Conservation (phyloP, 2,329 filamentous ascomycete species). For the Trichoderma sp. region DNA sequence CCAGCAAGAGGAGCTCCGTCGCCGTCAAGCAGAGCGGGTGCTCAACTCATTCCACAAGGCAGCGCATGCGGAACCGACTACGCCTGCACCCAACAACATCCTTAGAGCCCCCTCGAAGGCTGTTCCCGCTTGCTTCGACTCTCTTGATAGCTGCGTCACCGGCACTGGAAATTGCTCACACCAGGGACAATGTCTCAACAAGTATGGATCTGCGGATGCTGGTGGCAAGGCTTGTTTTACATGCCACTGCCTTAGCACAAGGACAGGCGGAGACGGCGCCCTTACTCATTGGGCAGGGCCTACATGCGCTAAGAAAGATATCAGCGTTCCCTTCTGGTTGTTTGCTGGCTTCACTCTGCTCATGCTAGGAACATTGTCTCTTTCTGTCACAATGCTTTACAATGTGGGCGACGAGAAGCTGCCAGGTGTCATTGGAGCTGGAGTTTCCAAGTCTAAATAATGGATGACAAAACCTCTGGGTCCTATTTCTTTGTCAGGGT, state of each 20-base stretch:
- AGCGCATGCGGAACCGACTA: conserved; percentile 35
- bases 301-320: conserved; percentile 88
- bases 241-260: conserved; percentile 72
- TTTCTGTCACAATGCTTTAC: conserved; percentile 78
- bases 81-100: conserved; percentile 40
- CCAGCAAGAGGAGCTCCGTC: conserved; percentile 49
- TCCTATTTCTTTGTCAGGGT: not conserved
- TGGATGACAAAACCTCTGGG: not conserved
- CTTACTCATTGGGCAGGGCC: conserved; percentile 80
- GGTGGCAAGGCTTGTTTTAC: conserved; percentile 67
- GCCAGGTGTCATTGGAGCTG: conserved; percentile 93
- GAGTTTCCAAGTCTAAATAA: conserved; percentile 73
- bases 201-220: conserved; percentile 56
- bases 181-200: conserved; percentile 76
- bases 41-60: conserved; percentile 45
- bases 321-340: conserved; percentile 88
- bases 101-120: conserved; percentile 45
- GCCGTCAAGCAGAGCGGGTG: conserved; percentile 54
- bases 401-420: conserved; percentile 84
- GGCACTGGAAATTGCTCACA: conserved; percentile 79
- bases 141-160: conserved; percentile 67
- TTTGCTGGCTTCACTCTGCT: conserved; percentile 75
- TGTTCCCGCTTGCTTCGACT: conserved; percentile 75
- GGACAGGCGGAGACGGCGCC: conserved; percentile 56
- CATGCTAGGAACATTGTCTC: conserved; percentile 68